Base-by-base conservation (phyloP, 495 filamentous ascomycete genomes). In the Neurospora sp. region DNA sequence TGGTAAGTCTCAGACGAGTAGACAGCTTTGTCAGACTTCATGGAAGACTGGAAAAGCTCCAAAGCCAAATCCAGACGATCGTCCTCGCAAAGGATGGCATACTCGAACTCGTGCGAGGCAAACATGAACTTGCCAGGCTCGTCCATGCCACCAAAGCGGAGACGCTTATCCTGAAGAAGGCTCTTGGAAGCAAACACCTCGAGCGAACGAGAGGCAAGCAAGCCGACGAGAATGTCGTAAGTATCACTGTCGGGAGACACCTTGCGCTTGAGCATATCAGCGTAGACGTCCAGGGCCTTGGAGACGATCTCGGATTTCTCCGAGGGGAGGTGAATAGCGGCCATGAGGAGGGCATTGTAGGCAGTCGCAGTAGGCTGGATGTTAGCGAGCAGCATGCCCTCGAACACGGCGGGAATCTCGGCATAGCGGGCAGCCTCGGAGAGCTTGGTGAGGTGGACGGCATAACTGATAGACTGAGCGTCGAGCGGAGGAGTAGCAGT, bases 271-370 rank as follows among this genome's bases (percentile, higher is more conserved):
- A 97, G 90, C 95, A 99, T 97, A 80, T 98, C 93, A 54, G 93
- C 91, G 84, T 98, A 98, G 73, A 98, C 91, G 86, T 94, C 94
- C 69, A 98, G 88, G 7, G 93, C 94, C 83, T 97, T 97, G 69
- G 92, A 89, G 34, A 97, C 91, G 11, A 94, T 87, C 82, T 94
- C 92, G 70, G 90, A 89, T 78, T 90, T 90, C 77, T 92, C 89
- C 7, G 84, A 84, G 1, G 91, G 88, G 28, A 97, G 86, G 73
- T 92, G 84, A 73, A 96, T 89, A 31, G 93, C 94, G 37, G 96
- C 93, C 76, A 90, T 86, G 48, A 99, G 85, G 54, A 98, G 85
- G 42, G 92, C 92, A 82, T 98, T 97, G 85, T 98, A 99, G 21
- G 95, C 92, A 24, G 89, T 85, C 39, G 94, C 88, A 4, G 89